These are phyloP conservation scores for Rhodotorula toruloides DNA, from an alignment of 768 basidiomycete species.

Conservation along the genomic window DNA sequence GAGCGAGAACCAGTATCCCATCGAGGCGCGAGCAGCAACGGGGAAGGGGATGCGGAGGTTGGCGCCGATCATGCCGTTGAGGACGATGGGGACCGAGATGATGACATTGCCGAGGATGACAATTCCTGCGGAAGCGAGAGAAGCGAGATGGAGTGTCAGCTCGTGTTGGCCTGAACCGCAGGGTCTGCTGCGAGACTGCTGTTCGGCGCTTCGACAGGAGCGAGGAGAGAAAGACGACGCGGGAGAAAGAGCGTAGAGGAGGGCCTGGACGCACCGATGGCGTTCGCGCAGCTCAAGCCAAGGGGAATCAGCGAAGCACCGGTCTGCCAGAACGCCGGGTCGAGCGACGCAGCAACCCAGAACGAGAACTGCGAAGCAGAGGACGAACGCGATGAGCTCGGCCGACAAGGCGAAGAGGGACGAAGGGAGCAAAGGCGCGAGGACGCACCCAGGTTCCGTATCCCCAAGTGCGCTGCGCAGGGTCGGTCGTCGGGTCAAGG, in stretches of 20 bases:
- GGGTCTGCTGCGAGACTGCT: too few species aligned
- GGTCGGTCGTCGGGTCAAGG: conserved; percentile 26
- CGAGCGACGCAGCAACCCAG: conserved; percentile 34
- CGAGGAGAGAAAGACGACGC: background rate
- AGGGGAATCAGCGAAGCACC: conserved; percentile 27
- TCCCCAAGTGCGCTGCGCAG: conserved; percentile 27
- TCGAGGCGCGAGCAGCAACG: conserved; percentile 74
- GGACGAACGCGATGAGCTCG: background rate
- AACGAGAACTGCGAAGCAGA: conserved; percentile 12
- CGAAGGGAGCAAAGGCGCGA: background rate
- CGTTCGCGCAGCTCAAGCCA: conserved; percentile 10
- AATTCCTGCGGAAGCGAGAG: conserved; percentile 44
- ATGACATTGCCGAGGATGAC: conserved; percentile 69
- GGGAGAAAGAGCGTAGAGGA: background rate
- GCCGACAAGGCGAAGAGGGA: too few species aligned
- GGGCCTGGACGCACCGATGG: conserved; percentile 9
- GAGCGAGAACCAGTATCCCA: conserved; percentile 86
- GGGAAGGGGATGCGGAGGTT: conserved; percentile 58
- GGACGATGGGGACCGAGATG: conserved; percentile 66
- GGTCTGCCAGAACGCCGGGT: conserved; percentile 25
- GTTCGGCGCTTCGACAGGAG: too few species aligned
- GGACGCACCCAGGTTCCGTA: conserved; percentile 21
- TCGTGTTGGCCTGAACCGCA: too few species aligned
- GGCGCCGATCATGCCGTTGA: conserved; percentile 57
- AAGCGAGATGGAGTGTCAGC: background rate